Percentiles rank a stretch among this genome's conserved stretches.
Conservation (phyloP, 345 rosid species). For the Hibiscus mutabilis region DNA sequence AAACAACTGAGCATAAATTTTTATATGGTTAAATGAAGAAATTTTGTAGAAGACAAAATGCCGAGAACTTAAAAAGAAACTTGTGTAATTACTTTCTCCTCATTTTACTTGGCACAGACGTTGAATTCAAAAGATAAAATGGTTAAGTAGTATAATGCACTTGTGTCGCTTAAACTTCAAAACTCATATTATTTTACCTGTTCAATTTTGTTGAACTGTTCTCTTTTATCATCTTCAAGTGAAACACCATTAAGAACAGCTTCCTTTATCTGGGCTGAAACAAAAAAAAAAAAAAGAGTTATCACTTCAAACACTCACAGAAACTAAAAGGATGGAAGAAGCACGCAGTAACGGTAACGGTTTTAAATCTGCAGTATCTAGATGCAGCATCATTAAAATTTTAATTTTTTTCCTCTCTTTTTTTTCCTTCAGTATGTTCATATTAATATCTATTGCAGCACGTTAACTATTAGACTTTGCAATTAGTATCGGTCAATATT, state of each 20-base stretch:
- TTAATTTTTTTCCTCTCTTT: neutral
- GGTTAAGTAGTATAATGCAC: neutral
- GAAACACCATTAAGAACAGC: constrained; percentile 89
- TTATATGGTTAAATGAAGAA: neutral
- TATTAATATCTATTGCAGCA: neutral
- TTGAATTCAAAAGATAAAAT: neutral
- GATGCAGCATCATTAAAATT: neutral
- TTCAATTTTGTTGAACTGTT: constrained; percentile 75
- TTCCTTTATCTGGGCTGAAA: constrained; percentile 65
- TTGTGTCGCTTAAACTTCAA: neutral
- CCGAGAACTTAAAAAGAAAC: neutral
- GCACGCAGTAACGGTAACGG: neutral
- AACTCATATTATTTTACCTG: constrained; percentile 43
- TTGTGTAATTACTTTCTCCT: neutral
- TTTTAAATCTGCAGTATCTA: neutral
- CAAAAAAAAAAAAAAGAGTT: constrained; percentile 10
- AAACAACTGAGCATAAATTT: neutral
- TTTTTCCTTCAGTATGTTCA: neutral
- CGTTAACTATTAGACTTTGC: neutral
- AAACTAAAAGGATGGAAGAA: neutral
- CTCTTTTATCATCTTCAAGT: constrained; percentile 80
- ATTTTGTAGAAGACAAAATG: neutral
- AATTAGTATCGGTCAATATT: neutral
- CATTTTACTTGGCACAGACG: neutral
- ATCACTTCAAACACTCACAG: constrained; percentile 9